Percentiles rank a stretch among this genome's conserved stretches.
These are phyloP conservation scores for Phalaenopsis aphrodite DNA, from an alignment of 106 monocot genomes.

Conservation along the genomic window DNA sequence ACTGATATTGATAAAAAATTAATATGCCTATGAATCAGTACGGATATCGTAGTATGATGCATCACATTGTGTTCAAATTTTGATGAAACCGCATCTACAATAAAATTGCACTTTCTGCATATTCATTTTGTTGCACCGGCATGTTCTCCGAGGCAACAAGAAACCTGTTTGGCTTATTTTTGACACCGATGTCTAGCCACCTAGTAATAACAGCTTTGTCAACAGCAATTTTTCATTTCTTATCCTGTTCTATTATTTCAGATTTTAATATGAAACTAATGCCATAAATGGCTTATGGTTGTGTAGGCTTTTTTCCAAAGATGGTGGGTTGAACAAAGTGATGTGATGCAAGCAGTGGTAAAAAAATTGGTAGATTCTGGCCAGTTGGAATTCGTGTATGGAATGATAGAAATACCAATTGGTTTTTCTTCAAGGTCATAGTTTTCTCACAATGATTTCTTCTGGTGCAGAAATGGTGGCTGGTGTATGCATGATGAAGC, in stretches of 20 bases:
- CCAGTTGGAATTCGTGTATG: slow-evolving; percentile 62
- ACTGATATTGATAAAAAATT: too few relatives aligned
- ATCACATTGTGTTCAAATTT: too few relatives aligned
- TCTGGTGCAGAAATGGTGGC: slow-evolving; percentile 31
- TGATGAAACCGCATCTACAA: too few relatives aligned
- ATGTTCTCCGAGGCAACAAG: too few relatives aligned
- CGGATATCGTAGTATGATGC: too few relatives aligned
- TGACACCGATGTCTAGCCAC: too few relatives aligned
- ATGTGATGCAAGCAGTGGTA: slow-evolving; percentile 18
- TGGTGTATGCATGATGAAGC: slow-evolving; percentile 64
- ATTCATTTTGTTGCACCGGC: too few relatives aligned
- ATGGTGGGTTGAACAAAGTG: slow-evolving; percentile 53
- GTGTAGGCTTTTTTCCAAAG: slow-evolving; percentile 60
- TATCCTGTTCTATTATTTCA: not conserved
- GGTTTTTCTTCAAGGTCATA: not conserved
- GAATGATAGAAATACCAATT: not conserved
- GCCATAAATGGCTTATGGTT: not conserved
- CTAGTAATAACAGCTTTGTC: too few relatives aligned
- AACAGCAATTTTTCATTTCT: not conserved
- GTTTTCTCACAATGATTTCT: not conserved
- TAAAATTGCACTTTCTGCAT: too few relatives aligned
- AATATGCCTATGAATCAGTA: too few relatives aligned
- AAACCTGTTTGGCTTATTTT: too few relatives aligned
- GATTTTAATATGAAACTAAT: not conserved
- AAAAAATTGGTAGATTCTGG: slow-evolving; percentile 45